Evolutionary conservation across 2,329 filamentous ascomycete species (phyloP).

Genomic region (Sordariomycetes sp.): DNA sequence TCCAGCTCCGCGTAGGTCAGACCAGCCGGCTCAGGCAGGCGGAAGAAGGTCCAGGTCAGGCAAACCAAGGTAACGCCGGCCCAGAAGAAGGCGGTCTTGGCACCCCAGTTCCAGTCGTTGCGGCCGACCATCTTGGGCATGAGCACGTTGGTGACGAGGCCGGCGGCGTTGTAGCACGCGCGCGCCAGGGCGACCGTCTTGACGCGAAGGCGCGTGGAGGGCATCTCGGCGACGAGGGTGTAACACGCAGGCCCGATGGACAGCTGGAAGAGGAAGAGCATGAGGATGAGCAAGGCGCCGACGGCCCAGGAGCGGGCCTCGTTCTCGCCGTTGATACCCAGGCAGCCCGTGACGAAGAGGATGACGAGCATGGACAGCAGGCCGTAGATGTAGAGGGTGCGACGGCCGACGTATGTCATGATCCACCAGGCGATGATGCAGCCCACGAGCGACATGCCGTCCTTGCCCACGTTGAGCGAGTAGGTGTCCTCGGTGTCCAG

Average conservation of each 20-base stretch:
- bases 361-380: conserved; percentile 36
- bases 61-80: conserved; percentile 32
- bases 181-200: conserved; percentile 37
- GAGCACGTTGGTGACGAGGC: conserved; percentile 35
- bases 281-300: conserved; percentile 35
- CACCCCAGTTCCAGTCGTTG: conserved; percentile 35
- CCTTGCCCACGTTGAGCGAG: conserved; percentile 30
- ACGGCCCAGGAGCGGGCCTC: conserved; percentile 37
- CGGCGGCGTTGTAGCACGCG: conserved; percentile 35
- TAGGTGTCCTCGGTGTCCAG: conserved; percentile 22
- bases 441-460: conserved; percentile 33
- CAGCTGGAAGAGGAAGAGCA: conserved; percentile 31
- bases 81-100: conserved; percentile 37
- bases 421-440: conserved; percentile 36
- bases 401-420: conserved; percentile 32
- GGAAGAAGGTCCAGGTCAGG: conserved; percentile 40
- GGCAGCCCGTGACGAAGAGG: conserved; percentile 33
- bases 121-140: conserved; percentile 38
- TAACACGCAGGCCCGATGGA: conserved; percentile 37
- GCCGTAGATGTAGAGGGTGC: conserved; percentile 33
- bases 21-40: conserved; percentile 44
- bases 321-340: conserved; percentile 31
- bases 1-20: conserved; percentile 47
- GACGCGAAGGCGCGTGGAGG: conserved; percentile 31
- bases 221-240: conserved; percentile 32